Conservation (phyloP, 2,329 filamentous ascomycete genomes). For the Nigrospora osmanthi region DNA sequence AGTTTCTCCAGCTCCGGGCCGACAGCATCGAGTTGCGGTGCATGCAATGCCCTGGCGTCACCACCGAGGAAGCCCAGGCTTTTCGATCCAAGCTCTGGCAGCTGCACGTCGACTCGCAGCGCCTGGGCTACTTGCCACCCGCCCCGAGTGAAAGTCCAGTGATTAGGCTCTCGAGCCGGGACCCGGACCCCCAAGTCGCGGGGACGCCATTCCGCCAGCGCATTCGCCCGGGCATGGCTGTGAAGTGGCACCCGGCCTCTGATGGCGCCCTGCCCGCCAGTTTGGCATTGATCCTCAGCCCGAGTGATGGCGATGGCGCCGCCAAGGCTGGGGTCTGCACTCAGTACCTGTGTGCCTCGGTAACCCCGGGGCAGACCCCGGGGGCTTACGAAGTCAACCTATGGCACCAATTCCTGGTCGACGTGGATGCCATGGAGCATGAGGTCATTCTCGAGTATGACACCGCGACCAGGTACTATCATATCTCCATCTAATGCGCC, state of each 20-base stretch:
- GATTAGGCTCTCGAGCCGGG: slow-evolving; percentile 17
- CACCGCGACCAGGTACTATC: slow-evolving; percentile 32
- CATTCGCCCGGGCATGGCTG: slow-evolving; percentile 32
- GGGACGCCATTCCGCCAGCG: slow-evolving; percentile 27
- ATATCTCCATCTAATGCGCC: slow-evolving; percentile 10
- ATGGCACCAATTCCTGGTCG: slow-evolving; percentile 28
- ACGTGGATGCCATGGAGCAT: slow-evolving; percentile 24
- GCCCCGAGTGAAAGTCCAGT: not conserved
- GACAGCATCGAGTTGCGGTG: slow-evolving; percentile 32
- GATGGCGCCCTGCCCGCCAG: slow-evolving; percentile 9
- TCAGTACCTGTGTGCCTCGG: slow-evolving; percentile 27
- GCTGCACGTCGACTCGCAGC: slow-evolving; percentile 30
- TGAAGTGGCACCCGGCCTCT: slow-evolving; percentile 20
- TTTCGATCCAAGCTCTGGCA: slow-evolving; percentile 34
- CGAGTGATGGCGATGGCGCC: slow-evolving; percentile 8
- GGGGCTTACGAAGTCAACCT: slow-evolving; percentile 30
- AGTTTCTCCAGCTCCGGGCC: slow-evolving; percentile 29
- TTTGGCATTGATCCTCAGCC: slow-evolving; percentile 24
- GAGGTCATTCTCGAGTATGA: slow-evolving; percentile 37
- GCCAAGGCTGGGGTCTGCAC: slow-evolving; percentile 7
- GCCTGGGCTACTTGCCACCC: not conserved
- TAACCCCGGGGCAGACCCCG: slow-evolving; percentile 23
- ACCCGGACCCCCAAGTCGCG: slow-evolving; percentile 14
- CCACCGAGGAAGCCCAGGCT: slow-evolving; percentile 28
- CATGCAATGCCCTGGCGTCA: slow-evolving; percentile 26